phyloP scores from a whole-genome alignment of 2,329 filamentous ascomycete species.

The Colletotrichum orchidophilum region DNA sequence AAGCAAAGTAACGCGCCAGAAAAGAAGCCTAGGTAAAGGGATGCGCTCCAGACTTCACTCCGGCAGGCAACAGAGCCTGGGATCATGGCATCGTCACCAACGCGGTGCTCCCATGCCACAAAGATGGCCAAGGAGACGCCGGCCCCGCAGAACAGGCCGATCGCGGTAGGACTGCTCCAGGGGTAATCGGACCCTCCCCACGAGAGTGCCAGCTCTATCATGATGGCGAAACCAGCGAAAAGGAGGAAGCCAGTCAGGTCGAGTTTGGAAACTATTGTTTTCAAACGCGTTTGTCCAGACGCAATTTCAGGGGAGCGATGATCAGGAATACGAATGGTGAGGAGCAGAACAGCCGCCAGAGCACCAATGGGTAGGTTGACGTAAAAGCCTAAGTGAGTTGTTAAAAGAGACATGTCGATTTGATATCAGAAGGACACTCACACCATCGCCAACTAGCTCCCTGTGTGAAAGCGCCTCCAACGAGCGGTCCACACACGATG shows the following conservation, averaged over 20 bases:
- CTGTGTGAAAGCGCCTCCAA: constrained; percentile 50
- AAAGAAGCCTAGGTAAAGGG: constrained; percentile 26
- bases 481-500: constrained; percentile 50
- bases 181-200: constrained; percentile 47
- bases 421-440: constrained; percentile 32
- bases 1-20: constrained; percentile 2
- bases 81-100: constrained; percentile 50
- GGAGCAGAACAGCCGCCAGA: constrained; percentile 44
- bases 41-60: constrained; percentile 23
- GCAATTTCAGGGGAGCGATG: constrained; percentile 41
- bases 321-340: constrained; percentile 50
- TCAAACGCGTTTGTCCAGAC: not conserved
- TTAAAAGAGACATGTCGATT: not conserved
- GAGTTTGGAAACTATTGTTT: constrained; percentile 19
- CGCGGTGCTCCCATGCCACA: constrained; percentile 45
- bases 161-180: constrained; percentile 48
- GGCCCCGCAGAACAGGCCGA: constrained; percentile 47
- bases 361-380: constrained; percentile 58
- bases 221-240: constrained; percentile 46
- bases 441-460: constrained; percentile 56
- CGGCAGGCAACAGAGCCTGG: constrained; percentile 35
- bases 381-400: constrained; percentile 48
- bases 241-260: constrained; percentile 42
- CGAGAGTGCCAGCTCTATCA: constrained; percentile 57
- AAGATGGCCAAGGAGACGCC: constrained; percentile 41